phyloP scores from a whole-genome alignment of 306 rosid genomes.

The Pyrus communis region DNA sequence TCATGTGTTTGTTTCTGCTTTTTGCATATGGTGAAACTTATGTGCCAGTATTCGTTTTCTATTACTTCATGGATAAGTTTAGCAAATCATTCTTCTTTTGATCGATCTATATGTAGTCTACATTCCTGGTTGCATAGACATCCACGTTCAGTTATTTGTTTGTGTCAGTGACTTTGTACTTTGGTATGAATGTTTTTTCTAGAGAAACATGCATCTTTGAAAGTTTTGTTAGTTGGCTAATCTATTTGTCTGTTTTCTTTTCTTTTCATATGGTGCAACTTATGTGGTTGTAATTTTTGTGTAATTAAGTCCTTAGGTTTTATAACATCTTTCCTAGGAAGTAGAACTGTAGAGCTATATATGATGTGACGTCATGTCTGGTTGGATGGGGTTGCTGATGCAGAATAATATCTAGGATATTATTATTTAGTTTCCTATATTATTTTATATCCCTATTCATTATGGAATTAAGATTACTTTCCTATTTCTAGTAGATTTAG shows the following conservation, averaged over 20 bases:
- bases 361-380: too few species aligned
- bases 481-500: too few species aligned
- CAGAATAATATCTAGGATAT: too few species aligned
- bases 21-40: constrained; percentile 4
- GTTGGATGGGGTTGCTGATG: too few species aligned
- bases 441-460: too few species aligned
- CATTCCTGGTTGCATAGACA: background rate
- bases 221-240: background rate
- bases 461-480: too few species aligned
- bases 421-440: too few species aligned
- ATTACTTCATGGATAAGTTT: background rate
- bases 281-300: background rate
- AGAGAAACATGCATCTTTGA: background rate
- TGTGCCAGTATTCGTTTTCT: background rate
- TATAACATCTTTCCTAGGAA: too few species aligned
- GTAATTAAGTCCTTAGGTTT: too few species aligned
- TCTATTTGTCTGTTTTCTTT: background rate
- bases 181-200: background rate
- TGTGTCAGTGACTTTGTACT: background rate
- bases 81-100: background rate
- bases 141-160: background rate
- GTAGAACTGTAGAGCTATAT: too few species aligned
- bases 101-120: background rate
- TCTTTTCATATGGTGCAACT: background rate
- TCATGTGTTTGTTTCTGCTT: background rate